Evolutionary conservation across 2,329 filamentous ascomycete species (phyloP).

Genomic region (Colletotrichum truncatum): DNA sequence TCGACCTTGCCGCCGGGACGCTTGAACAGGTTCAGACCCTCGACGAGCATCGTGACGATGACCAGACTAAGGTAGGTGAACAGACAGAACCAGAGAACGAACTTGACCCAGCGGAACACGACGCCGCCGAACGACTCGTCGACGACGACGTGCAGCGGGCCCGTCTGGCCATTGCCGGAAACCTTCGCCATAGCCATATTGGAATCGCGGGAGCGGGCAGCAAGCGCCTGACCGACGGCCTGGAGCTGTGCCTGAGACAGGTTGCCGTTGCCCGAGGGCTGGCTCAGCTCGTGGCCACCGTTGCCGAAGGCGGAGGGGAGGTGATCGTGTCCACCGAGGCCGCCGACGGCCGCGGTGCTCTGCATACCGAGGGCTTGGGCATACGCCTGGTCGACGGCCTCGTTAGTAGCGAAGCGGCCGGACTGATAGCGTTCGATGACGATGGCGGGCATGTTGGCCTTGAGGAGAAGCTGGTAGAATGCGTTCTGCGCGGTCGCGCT

Average conservation of each 20-base stretch:
- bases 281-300: slow-evolving; percentile 37
- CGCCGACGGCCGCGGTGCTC: slow-evolving; percentile 31
- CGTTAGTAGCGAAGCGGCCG: slow-evolving; percentile 83
- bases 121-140: slow-evolving; percentile 84
- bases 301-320: slow-evolving; percentile 26
- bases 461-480: slow-evolving; percentile 91
- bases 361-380: slow-evolving; percentile 71
- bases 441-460: slow-evolving; percentile 93
- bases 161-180: slow-evolving; percentile 72
- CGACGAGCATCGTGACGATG: slow-evolving; percentile 82
- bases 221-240: slow-evolving; percentile 83
- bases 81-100: slow-evolving; percentile 80
- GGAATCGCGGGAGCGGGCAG: slow-evolving; percentile 74
- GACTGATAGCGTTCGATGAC: slow-evolving; percentile 90
- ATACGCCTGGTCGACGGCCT: slow-evolving; percentile 81
- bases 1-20: slow-evolving; percentile 78
- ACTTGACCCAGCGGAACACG: slow-evolving; percentile 93
- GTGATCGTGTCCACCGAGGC: slow-evolving; percentile 17
- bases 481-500: slow-evolving; percentile 91
- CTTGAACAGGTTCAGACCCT: slow-evolving; percentile 81
- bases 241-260: slow-evolving; percentile 73
- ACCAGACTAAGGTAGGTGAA: slow-evolving; percentile 83
- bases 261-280: slow-evolving; percentile 41
- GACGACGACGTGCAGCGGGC: slow-evolving; percentile 94
- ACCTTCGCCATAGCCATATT: slow-evolving; percentile 66